Percentiles rank a stretch among this genome's conserved stretches.
phyloP scores from a whole-genome alignment of 2,329 filamentous ascomycete genomes.

The Talaromyces albobiverticillius region DNA sequence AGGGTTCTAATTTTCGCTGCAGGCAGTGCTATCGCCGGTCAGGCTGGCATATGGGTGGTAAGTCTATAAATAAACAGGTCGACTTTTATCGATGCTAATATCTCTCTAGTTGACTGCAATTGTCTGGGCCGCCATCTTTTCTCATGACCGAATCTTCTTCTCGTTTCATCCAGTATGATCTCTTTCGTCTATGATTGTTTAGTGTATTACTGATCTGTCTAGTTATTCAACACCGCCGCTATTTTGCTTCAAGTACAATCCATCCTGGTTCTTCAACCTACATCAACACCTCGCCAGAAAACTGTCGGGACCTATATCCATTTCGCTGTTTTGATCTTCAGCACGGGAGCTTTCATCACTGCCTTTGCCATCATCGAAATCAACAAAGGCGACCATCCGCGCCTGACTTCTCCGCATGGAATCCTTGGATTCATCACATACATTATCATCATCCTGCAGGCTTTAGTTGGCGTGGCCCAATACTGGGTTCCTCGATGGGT shows the following conservation, averaged over 20 bases:
- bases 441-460: slow-evolving; percentile 68
- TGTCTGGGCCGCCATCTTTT: slow-evolving; percentile 75
- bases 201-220: too few relatives aligned
- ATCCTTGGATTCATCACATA: slow-evolving; percentile 78
- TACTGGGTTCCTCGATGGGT: slow-evolving; percentile 66
- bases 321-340: slow-evolving; percentile 62
- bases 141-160: slow-evolving; percentile 72
- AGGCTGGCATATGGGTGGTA: slow-evolving; percentile 71
- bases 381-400: slow-evolving; percentile 73
- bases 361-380: slow-evolving; percentile 52
- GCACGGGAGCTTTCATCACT: slow-evolving; percentile 39
- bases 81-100: slow-evolving; percentile 13
- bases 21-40: slow-evolving; percentile 81
- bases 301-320: slow-evolving; percentile 61
- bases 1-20: too few relatives aligned
- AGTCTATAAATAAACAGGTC: slow-evolving; percentile 21
- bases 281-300: slow-evolving; percentile 74
- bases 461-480: slow-evolving; percentile 75
- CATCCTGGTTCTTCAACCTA: slow-evolving; percentile 83
- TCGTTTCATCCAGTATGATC: slow-evolving; percentile 78
- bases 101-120: slow-evolving; percentile 61
- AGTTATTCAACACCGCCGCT: slow-evolving; percentile 60
- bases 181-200: slow-evolving; percentile 28
- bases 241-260: slow-evolving; percentile 75
- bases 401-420: slow-evolving; percentile 74